phyloP scores from a whole-genome alignment of 78 protist genomes.

The Salpingoeca rosetta region DNA sequence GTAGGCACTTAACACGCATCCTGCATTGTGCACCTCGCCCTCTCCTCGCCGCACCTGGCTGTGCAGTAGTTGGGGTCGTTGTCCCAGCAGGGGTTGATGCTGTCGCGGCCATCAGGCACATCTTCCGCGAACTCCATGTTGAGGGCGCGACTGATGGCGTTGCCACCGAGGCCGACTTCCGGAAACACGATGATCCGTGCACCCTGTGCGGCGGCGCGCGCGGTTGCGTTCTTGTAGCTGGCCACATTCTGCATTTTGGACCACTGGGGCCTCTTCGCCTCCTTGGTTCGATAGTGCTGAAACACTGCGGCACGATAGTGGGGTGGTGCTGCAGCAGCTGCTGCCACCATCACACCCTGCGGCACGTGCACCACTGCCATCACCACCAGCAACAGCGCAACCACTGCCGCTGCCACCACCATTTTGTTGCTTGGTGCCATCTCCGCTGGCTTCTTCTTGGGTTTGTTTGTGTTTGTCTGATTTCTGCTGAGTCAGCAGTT shows the following conservation, averaged over 20 bases:
- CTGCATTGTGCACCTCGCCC: background rate
- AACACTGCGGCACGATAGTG: no score
- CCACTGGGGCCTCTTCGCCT: no score
- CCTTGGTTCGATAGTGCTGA: no score
- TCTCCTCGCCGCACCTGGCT: background rate
- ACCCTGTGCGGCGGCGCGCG: background rate
- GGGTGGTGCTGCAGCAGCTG: no score
- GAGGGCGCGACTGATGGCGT: background rate
- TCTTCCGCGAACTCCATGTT: background rate
- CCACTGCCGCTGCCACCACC: no score
- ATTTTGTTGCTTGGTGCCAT: no score
- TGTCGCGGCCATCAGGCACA: background rate
- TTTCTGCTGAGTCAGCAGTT: no score
- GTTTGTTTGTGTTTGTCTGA: no score
- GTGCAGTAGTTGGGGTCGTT: background rate
- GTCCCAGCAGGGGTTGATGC: background rate
- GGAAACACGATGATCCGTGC: background rate
- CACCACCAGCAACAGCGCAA: no score
- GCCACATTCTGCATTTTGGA: background rate
- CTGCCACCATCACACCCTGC: no score
- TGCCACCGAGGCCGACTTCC: background rate
- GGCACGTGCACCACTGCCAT: no score
- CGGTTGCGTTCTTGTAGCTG: background rate
- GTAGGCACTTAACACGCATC: background rate
- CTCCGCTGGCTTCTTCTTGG: no score